A percentile compares a stretch with the other conserved stretches of the same genome.
phyloP scores from a whole-genome alignment of 1,284 basidiomycete species.

The Trichosporon coremiiforme region DNA sequence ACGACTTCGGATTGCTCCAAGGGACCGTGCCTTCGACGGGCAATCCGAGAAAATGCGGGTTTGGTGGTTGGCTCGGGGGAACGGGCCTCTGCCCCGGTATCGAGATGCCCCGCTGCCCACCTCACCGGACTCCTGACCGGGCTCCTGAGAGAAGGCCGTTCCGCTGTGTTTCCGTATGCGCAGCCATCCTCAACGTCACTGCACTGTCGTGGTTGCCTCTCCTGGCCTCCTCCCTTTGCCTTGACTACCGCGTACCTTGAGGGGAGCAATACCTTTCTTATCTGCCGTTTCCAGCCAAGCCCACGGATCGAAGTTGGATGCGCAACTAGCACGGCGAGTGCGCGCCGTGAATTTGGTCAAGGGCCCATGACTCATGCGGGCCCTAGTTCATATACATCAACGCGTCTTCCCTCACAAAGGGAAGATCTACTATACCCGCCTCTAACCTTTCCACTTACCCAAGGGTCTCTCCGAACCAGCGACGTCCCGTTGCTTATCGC shows the following conservation, averaged over 20 bases:
- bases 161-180: neutral
- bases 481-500: neutral
- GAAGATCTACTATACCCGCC: neutral
- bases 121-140: neutral
- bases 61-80: neutral
- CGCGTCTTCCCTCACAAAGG: neutral
- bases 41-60: neutral
- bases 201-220: neutral
- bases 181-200: neutral
- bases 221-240: neutral
- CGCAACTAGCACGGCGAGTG: conserved; percentile 1
- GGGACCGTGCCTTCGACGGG: neutral
- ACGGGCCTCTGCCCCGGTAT: neutral
- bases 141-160: neutral
- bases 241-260: neutral
- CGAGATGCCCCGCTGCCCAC: neutral
- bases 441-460: neutral
- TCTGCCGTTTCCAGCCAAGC: neutral
- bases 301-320: neutral
- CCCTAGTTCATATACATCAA: neutral
- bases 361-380: neutral
- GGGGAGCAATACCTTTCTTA: neutral
- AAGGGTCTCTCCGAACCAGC: neutral
- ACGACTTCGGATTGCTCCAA: neutral
- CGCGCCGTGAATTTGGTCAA: neutral